Conservation (phyloP, 345 rosid genomes). For the Arabidopsis arenosa region DNA sequence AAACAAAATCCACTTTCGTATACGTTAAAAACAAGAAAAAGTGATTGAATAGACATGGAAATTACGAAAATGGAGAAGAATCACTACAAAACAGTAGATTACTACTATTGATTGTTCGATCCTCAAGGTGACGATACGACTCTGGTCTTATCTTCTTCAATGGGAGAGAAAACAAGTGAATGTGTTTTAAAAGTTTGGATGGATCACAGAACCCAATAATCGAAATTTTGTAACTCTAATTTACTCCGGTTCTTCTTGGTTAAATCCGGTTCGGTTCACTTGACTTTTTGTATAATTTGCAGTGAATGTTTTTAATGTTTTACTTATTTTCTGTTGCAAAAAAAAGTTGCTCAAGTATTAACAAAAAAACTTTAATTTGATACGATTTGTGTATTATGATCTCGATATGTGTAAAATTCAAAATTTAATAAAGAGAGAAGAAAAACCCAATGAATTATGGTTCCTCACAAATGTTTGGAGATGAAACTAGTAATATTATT, state of each 20-base stretch:
- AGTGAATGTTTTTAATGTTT: not conserved
- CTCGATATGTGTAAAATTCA: no score
- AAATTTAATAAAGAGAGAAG: no score
- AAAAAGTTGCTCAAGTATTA: no score
- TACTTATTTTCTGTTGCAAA: no score
- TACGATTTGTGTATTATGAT: no score
- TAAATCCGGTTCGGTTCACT: not conserved
- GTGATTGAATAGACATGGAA: not conserved
- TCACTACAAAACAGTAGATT: constrained; percentile 11
- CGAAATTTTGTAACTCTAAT: not conserved
- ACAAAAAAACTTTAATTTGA: no score
- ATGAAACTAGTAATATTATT: no score
- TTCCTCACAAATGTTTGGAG: no score
- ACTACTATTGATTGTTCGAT: constrained; percentile 1
- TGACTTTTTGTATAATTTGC: not conserved
- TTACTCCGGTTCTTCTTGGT: not conserved
- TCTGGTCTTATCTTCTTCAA: not conserved
- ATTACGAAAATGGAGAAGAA: constrained; percentile 12
- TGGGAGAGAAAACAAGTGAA: not conserved
- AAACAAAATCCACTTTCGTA: not conserved
- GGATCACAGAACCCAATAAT: not conserved
- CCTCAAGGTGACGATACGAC: not conserved
- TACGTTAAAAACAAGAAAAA: constrained; percentile 18
- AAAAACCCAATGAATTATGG: no score
- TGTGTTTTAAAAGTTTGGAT: not conserved